Conservation (phyloP, 805 yeast genomes). For the Babjeviella inositovora region DNA sequence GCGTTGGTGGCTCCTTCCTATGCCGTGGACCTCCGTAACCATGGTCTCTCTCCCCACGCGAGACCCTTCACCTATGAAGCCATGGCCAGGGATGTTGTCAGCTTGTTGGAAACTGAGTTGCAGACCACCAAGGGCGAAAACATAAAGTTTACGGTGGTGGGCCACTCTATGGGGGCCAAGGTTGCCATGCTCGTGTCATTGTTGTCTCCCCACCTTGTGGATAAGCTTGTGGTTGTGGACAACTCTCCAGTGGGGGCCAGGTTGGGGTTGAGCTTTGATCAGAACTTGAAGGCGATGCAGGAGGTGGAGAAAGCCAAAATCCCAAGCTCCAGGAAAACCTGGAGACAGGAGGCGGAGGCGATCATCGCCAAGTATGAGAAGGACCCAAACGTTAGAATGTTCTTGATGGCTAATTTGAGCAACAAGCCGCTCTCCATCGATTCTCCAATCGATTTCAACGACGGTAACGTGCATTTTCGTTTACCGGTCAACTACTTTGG, state of each 20-base stretch:
- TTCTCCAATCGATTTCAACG: constrained; percentile 9
- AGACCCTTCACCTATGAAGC: constrained; percentile 25
- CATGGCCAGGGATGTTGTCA: constrained; percentile 23
- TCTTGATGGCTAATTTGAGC: constrained; percentile 19
- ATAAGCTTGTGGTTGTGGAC: constrained; percentile 28
- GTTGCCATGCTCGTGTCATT: constrained; percentile 30
- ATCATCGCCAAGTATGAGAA: constrained; percentile 10
- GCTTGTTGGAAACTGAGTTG: constrained; percentile 13
- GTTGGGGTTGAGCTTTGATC: constrained; percentile 15
- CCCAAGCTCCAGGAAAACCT: constrained; percentile 8
- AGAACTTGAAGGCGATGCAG: constrained; percentile 19
- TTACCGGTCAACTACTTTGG: constrained; percentile 11
- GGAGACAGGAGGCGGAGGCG: constrained; percentile 10
- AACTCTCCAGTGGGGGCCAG: constrained; percentile 23
- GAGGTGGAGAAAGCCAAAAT: constrained; percentile 11
- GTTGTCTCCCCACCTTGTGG: constrained; percentile 17
- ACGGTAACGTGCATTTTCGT: constrained; percentile 12
- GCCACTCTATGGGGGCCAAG: constrained; percentile 52
- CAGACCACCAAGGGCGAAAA: too few relatives aligned
- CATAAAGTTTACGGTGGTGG: constrained; percentile 20
- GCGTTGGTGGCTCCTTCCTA: constrained; percentile 14
- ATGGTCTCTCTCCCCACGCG: constrained; percentile 30
- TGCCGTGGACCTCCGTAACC: constrained; percentile 37
- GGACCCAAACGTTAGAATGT: constrained; percentile 12
- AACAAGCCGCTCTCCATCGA: constrained; percentile 10